A percentile compares a stretch with the other conserved stretches of the same genome.
phyloP scores from a whole-genome alignment of 2,329 filamentous ascomycete genomes.

The Fonsecaea pedrosoi region DNA sequence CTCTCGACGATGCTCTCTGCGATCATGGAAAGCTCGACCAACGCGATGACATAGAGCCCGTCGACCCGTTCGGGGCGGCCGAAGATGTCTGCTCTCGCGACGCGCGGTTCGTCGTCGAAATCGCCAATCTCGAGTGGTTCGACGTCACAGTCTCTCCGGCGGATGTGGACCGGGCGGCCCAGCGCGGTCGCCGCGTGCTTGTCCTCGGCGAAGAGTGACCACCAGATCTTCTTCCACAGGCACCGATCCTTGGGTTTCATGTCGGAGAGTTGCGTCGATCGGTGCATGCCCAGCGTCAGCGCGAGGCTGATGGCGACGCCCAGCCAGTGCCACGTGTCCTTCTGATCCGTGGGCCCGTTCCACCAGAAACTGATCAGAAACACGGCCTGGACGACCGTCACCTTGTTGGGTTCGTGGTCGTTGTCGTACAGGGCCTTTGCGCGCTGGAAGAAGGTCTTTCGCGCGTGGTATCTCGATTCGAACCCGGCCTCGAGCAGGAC shows the following conservation, averaged over 20 bases:
- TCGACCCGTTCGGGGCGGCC: conserved; percentile 27
- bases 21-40: conserved; percentile 33
- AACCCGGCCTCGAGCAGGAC: conserved; percentile 30
- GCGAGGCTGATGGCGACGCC: conserved; percentile 37
- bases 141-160: conserved; percentile 42
- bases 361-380: conserved; percentile 41
- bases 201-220: conserved; percentile 37
- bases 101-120: conserved; percentile 35
- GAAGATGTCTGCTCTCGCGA: conserved; percentile 27
- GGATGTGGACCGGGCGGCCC: conserved; percentile 41
- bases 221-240: conserved; percentile 40
- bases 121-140: conserved; percentile 38
- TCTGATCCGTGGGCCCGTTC: conserved; percentile 39
- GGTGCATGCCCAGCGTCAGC: conserved; percentile 34
- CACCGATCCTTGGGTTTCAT: conserved; percentile 32
- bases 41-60: conserved; percentile 32
- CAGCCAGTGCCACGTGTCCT: conserved; percentile 49
- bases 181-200: conserved; percentile 34
- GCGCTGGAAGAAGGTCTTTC: conserved; percentile 39
- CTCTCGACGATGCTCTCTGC: conserved; percentile 30
- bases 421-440: conserved; percentile 41
- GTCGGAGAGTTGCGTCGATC: conserved; percentile 31
- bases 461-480: conserved; percentile 36
- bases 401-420: conserved; percentile 39
- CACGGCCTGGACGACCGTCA: conserved; percentile 35